phyloP scores from a whole-genome alignment of 2,329 filamentous ascomycete species.

The Exophiala viscosa region DNA sequence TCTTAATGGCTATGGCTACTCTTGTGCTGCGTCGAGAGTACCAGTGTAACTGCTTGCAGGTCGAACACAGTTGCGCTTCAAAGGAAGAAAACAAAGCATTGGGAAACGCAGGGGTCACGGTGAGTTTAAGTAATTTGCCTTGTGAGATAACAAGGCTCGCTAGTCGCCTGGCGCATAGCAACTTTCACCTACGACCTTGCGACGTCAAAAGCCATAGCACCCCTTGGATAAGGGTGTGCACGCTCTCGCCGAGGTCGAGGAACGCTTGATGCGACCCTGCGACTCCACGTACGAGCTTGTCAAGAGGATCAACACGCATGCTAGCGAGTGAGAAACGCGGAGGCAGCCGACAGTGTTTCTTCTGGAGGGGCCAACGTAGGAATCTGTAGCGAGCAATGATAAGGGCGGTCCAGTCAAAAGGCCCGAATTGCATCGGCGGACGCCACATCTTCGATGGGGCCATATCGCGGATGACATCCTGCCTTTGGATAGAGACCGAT shows the following conservation, averaged over 20 bases:
- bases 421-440: background rate
- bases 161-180: no score
- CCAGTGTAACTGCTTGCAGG: no score
- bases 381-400: slow-evolving; percentile 12
- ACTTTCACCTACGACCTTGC: no score
- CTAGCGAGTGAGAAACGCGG: slow-evolving; percentile 15
- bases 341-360: slow-evolving; percentile 10
- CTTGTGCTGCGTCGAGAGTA: no score
- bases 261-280: slow-evolving; percentile 13
- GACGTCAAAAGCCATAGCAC: background rate
- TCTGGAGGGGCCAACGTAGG: slow-evolving; percentile 6
- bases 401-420: slow-evolving; percentile 15
- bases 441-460: background rate
- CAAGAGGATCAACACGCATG: background rate
- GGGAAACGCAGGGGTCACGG: no score
- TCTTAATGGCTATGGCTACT: background rate
- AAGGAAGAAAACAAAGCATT: no score
- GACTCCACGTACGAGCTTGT: slow-evolving; percentile 8
- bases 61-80: no score
- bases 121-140: no score
- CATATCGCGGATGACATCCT: slow-evolving; percentile 2
- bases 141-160: no score
- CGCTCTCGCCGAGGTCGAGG: background rate
- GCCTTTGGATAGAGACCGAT: slow-evolving; percentile 6
- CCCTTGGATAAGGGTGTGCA: background rate